Percentiles rank a stretch among this genome's conserved stretches.
These are phyloP conservation scores for Xerocomus amazonicus DNA, from an alignment of 1,284 basidiomycete genomes.

Conservation along the genomic window DNA sequence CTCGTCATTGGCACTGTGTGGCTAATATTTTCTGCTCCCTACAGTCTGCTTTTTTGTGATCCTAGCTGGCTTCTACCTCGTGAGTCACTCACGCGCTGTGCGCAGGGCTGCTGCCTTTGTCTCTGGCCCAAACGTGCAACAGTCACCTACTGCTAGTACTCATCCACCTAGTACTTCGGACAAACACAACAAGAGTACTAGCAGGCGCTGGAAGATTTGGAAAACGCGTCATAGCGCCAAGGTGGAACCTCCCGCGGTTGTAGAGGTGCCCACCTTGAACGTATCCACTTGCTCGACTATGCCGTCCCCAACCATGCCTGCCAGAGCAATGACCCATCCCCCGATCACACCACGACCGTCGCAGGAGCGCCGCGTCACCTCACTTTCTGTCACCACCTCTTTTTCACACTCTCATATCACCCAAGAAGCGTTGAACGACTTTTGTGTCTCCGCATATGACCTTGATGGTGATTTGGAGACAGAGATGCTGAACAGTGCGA, in stretches of 20 bases:
- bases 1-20: background rate
- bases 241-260: background rate
- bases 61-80: constrained; percentile 31
- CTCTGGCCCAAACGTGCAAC: background rate
- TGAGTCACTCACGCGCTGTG: constrained; percentile 17
- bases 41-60: constrained; percentile 28
- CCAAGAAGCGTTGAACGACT: constrained; percentile 24
- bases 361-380: constrained; percentile 22
- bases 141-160: background rate
- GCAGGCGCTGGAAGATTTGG: constrained; percentile 22
- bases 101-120: constrained; percentile 5
- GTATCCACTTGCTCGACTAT: background rate
- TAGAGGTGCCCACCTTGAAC: constrained; percentile 4
- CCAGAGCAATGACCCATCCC: background rate
- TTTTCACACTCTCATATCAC: constrained; percentile 27
- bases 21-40: constrained; percentile 13
- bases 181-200: constrained; percentile 1
- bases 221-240: constrained; percentile 8
- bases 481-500: constrained; percentile 30
- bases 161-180: constrained; percentile 4
- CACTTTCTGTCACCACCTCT: constrained; percentile 26
- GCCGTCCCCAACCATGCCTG: background rate
- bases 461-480: constrained; percentile 25
- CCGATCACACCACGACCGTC: constrained; percentile 10
- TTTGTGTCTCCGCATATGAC: constrained; percentile 27